These are phyloP conservation scores for Apiotrichum akiyoshidainum DNA, from an alignment of 1,284 basidiomycete species.

Conservation along the genomic window DNA sequence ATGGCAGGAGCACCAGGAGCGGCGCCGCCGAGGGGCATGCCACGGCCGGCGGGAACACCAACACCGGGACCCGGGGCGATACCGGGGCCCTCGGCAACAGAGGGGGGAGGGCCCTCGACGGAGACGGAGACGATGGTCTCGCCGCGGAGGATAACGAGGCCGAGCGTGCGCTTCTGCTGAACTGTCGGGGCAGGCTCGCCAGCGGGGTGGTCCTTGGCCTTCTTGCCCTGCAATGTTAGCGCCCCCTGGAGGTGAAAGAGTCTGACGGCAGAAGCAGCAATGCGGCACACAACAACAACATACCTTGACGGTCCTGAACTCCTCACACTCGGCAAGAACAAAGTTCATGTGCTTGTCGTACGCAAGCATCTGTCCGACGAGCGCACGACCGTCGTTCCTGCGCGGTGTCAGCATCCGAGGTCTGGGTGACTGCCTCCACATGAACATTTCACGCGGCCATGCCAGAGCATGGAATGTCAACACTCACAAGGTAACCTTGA, in stretches of 20 bases:
- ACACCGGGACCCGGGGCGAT: slow-evolving; percentile 74
- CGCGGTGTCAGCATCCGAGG: slow-evolving; percentile 1
- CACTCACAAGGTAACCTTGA: slow-evolving; percentile 82
- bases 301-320: slow-evolving; percentile 75
- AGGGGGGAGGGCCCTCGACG: slow-evolving; percentile 96
- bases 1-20: slow-evolving; percentile 60
- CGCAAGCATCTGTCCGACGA: slow-evolving; percentile 97
- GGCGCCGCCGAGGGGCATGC: slow-evolving; percentile 94
- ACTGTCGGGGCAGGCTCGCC: slow-evolving; percentile 68
- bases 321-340: slow-evolving; percentile 95
- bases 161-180: slow-evolving; percentile 93
- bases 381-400: slow-evolving; percentile 85
- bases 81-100: slow-evolving; percentile 70
- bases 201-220: slow-evolving; percentile 45
- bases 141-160: slow-evolving; percentile 91
- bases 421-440: background rate
- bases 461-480: too few species aligned
- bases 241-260: background rate
- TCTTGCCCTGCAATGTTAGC: slow-evolving; percentile 43
- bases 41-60: slow-evolving; percentile 92
- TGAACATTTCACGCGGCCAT: background rate
- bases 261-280: too few species aligned
- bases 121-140: slow-evolving; percentile 94
- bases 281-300: too few species aligned
- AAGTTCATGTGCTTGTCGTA: slow-evolving; percentile 99